A percentile compares a stretch with the other conserved stretches of the same genome.
phyloP scores from a whole-genome alignment of 2,329 filamentous ascomycete genomes.

The Colletotrichum sp. region DNA sequence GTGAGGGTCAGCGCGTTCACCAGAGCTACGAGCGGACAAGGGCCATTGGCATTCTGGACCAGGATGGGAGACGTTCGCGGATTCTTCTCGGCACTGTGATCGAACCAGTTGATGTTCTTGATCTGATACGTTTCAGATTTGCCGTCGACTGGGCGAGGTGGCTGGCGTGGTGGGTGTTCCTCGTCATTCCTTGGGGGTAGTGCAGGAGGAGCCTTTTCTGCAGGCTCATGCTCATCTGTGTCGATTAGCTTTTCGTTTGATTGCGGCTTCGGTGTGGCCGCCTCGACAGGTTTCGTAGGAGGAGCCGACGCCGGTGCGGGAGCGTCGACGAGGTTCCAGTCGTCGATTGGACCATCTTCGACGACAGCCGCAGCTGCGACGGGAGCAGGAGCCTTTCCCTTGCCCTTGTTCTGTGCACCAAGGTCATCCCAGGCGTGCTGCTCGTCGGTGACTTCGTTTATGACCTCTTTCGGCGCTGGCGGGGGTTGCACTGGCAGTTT shows the following conservation, averaged over 20 bases:
- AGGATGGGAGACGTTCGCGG: slow-evolving; percentile 84
- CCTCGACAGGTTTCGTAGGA: background rate
- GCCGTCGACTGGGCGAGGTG: slow-evolving; percentile 39
- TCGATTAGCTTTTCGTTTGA: background rate
- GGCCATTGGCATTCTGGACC: slow-evolving; percentile 92
- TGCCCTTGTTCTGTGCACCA: slow-evolving; percentile 44
- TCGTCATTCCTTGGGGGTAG: slow-evolving; percentile 41
- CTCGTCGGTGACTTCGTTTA: slow-evolving; percentile 43
- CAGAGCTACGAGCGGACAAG: slow-evolving; percentile 89
- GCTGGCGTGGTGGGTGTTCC: slow-evolving; percentile 40
- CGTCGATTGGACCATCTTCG: slow-evolving; percentile 37
- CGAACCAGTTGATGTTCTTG: slow-evolving; percentile 87
- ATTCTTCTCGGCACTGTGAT: slow-evolving; percentile 63
- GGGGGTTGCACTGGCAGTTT: slow-evolving; percentile 25
- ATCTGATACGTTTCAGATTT: slow-evolving; percentile 86
- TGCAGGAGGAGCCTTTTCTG: slow-evolving; percentile 28
- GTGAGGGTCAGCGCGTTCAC: slow-evolving; percentile 92
- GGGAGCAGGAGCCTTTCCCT: slow-evolving; percentile 35
- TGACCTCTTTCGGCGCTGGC: slow-evolving; percentile 25
- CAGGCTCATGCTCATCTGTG: background rate
- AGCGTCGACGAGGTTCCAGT: slow-evolving; percentile 50
- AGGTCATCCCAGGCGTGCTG: slow-evolving; percentile 57
- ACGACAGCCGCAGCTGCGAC: slow-evolving; percentile 23
- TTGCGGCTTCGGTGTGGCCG: background rate
- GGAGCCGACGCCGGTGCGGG: background rate